Conservation (phyloP, 345 rosid species). For the Salix caprea region DNA sequence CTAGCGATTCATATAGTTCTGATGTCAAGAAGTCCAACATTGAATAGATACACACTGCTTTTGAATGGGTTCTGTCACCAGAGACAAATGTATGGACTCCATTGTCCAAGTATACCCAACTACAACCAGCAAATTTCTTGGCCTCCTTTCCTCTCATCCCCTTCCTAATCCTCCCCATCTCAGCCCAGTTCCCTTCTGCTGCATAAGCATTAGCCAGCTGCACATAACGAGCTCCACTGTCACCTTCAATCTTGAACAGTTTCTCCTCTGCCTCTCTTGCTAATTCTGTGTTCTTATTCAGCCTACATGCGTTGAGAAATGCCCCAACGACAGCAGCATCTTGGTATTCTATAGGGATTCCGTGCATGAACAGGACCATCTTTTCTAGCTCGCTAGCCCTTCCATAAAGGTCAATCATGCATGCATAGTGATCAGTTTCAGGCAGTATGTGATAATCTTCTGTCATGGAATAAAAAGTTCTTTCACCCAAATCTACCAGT, state of each 20-base stretch:
- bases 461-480: conserved; percentile 57
- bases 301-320: conserved; percentile 63
- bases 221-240: conserved; percentile 63
- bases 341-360: conserved; percentile 37
- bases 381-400: conserved; percentile 61
- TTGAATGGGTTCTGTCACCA: conserved; percentile 43
- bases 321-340: conserved; percentile 62
- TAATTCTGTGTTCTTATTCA: conserved; percentile 49
- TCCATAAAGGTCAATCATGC: conserved; percentile 86
- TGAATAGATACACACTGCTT: conserved; percentile 46
- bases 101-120: conserved; percentile 53
- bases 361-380: conserved; percentile 43
- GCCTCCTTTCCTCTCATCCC: conserved; percentile 62
- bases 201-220: conserved; percentile 82
- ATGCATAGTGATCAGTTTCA: conserved; percentile 58
- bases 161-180: conserved; percentile 62
- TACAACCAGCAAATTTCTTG: conserved; percentile 64
- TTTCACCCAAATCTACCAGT: conserved; percentile 55
- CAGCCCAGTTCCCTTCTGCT: conserved; percentile 60
- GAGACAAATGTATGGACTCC: conserved; percentile 55
- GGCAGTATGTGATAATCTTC: conserved; percentile 47
- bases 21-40: conserved; percentile 38
- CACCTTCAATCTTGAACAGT: conserved; percentile 43
- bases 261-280: conserved; percentile 59
- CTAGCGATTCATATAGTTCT: conserved; percentile 30